phyloP scores from a whole-genome alignment of 257 asterid genomes.

The Nicotiana noctiflora region DNA sequence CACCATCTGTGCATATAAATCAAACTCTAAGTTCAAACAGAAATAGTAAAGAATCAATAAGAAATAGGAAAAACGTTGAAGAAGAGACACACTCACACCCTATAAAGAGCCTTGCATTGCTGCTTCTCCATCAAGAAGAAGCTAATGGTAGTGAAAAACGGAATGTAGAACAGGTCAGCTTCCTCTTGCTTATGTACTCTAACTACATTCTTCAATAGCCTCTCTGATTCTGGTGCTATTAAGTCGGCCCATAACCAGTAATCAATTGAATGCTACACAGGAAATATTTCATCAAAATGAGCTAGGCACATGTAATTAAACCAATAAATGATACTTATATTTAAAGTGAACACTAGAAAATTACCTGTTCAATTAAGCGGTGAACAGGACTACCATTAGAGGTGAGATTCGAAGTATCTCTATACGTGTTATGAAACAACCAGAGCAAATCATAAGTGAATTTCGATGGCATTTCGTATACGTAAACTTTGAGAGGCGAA shows the following conservation, averaged over 20 bases:
- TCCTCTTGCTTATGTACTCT: slow-evolving; percentile 82
- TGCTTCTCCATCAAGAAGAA: slow-evolving; percentile 87
- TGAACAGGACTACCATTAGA: slow-evolving; percentile 98
- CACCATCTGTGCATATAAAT: too few relatives aligned
- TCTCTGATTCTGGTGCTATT: slow-evolving; percentile 71
- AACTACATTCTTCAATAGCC: slow-evolving; percentile 67
- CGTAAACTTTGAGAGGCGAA: slow-evolving; percentile 63
- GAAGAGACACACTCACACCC: slow-evolving; percentile 98
- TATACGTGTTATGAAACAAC: slow-evolving; percentile 59
- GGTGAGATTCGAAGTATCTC: slow-evolving; percentile 64
- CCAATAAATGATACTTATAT: neutral
- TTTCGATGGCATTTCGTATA: slow-evolving; percentile 82
- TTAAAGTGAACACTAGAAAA: neutral
- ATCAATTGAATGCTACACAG: slow-evolving; percentile 80
- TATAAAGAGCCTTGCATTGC: slow-evolving; percentile 94
- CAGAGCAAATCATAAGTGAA: slow-evolving; percentile 87
- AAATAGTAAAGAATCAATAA: neutral
- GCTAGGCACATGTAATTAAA: slow-evolving; percentile 11
- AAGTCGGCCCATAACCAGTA: slow-evolving; percentile 98
- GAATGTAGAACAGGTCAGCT: slow-evolving; percentile 94
- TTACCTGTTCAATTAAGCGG: slow-evolving; percentile 84
- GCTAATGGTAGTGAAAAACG: slow-evolving; percentile 88
- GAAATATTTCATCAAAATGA: neutral
- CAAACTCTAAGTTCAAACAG: neutral
- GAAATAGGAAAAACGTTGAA: neutral